Conservation (phyloP, 176 grass and related monocot species). For the Chloris gayana region DNA sequence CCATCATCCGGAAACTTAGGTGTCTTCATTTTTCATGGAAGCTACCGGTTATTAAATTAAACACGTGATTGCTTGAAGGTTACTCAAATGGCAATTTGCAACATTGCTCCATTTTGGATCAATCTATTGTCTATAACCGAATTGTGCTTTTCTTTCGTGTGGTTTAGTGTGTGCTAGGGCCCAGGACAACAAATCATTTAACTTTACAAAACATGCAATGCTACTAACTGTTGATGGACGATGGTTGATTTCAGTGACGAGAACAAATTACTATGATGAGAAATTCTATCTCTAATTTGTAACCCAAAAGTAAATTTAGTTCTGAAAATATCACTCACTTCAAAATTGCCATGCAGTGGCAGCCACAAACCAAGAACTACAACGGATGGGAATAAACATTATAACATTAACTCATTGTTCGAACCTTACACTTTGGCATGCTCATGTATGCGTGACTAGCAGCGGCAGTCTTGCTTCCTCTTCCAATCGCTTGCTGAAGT, state of each 20-base stretch:
- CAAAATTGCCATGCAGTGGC: neutral
- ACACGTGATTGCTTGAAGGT: slow-evolving; percentile 25
- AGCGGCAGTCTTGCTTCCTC: slow-evolving; percentile 54
- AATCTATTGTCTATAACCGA: neutral
- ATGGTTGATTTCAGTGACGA: slow-evolving; percentile 2
- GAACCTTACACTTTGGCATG: slow-evolving; percentile 12
- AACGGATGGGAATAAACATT: neutral
- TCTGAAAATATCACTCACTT: neutral
- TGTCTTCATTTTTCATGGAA: slow-evolving; percentile 5
- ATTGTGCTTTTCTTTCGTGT: neutral
- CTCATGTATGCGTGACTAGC: slow-evolving; percentile 54
- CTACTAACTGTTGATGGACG: neutral
- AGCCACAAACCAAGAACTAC: neutral
- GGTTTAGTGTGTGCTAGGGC: neutral
- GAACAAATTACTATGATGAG: neutral
- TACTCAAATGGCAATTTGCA: neutral
- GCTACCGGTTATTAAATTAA: neutral
- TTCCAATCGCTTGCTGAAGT: slow-evolving; percentile 62
- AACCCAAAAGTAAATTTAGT: neutral
- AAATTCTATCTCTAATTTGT: neutral
- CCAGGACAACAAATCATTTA: neutral
- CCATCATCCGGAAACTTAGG: neutral
- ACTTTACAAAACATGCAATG: neutral
- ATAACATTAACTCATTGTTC: neutral
- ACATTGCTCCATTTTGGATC: neutral